Conservation (phyloP, 1,139 yeast species). For the Nakaseomyces kungkrabaensis region DNA sequence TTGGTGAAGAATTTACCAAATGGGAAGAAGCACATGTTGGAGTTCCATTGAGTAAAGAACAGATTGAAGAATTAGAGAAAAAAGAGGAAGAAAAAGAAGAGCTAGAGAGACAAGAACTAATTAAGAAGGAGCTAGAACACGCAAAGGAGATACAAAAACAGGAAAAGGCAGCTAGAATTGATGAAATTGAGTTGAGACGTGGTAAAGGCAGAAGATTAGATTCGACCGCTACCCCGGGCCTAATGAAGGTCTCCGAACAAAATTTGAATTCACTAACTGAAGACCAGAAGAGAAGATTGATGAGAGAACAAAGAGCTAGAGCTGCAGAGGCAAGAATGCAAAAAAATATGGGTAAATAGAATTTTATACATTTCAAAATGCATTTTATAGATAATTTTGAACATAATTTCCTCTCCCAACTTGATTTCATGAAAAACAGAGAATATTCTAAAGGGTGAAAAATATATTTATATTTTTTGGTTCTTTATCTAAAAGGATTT, state of each 20-base stretch:
- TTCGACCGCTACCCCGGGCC: slow-evolving; percentile 15
- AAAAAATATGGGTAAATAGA: slow-evolving; percentile 1
- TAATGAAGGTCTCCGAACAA: slow-evolving; percentile 13
- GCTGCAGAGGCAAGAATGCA: slow-evolving; percentile 86
- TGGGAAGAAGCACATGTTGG: slow-evolving; percentile 69
- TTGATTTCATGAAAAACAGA: not conserved
- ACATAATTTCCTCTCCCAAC: no score
- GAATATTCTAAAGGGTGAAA: not conserved
- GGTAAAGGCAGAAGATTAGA: slow-evolving; percentile 25
- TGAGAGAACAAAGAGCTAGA: slow-evolving; percentile 91
- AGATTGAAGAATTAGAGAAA: slow-evolving; percentile 38
- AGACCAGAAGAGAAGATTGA: slow-evolving; percentile 63
- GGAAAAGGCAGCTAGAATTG: slow-evolving; percentile 16
- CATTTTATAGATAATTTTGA: no score
- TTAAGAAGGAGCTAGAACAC: slow-evolving; percentile 28
- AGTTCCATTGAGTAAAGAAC: slow-evolving; percentile 52
- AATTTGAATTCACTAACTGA: slow-evolving; percentile 39
- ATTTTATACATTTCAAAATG: no score
- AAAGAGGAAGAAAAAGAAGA: slow-evolving; percentile 37
- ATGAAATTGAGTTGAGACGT: slow-evolving; percentile 7
- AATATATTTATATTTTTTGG: not conserved
- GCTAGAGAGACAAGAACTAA: slow-evolving; percentile 23
- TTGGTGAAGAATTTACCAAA: slow-evolving; percentile 62
- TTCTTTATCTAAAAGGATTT: slow-evolving; percentile 3
- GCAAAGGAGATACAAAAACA: slow-evolving; percentile 22